Evolutionary conservation across 352 stramenopile species (phyloP).

Genomic region (Pythium biforme): DNA sequence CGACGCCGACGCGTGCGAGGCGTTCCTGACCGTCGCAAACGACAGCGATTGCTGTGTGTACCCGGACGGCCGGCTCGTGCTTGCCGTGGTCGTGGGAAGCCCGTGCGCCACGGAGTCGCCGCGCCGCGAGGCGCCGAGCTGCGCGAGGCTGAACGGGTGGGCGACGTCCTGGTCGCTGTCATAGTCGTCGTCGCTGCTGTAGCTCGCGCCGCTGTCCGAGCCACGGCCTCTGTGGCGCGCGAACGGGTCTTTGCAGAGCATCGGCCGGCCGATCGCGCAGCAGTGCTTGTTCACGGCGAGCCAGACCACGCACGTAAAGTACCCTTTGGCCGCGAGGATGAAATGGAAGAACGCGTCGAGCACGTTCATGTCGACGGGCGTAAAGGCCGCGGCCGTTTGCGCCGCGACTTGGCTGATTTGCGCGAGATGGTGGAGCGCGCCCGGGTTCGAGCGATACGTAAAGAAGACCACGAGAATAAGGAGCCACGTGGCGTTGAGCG

Average conservation of each 20-base stretch:
- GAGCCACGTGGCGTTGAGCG: conserved; percentile 65
- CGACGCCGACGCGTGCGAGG: not conserved
- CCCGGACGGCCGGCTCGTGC: conserved; percentile 8
- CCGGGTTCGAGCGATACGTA: conserved; percentile 47
- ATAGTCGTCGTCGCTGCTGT: conserved; percentile 11
- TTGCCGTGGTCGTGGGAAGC: not conserved
- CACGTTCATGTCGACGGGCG: conserved; percentile 29
- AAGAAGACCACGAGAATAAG: conserved; percentile 61
- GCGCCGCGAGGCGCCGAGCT: not conserved
- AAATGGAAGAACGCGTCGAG: conserved; percentile 58
- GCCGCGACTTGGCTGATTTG: conserved; percentile 9
- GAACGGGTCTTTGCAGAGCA: conserved; percentile 11
- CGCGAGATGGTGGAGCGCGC: conserved; percentile 37
- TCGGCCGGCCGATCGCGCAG: conserved; percentile 32
- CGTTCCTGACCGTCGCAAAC: not conserved
- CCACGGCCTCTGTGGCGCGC: not conserved
- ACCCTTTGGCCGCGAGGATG: conserved; percentile 59
- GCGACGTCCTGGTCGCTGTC: conserved; percentile 15
- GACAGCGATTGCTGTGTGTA: not conserved
- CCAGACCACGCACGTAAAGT: conserved; percentile 64
- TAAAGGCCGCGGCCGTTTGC: not conserved
- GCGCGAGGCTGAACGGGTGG: not conserved
- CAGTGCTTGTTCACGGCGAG: conserved; percentile 63
- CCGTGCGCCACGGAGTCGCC: not conserved
- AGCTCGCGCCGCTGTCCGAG: not conserved